Base-by-base conservation (phyloP, 2,329 filamentous ascomycete genomes). In the Paecilomyces dactylethromorphus region DNA sequence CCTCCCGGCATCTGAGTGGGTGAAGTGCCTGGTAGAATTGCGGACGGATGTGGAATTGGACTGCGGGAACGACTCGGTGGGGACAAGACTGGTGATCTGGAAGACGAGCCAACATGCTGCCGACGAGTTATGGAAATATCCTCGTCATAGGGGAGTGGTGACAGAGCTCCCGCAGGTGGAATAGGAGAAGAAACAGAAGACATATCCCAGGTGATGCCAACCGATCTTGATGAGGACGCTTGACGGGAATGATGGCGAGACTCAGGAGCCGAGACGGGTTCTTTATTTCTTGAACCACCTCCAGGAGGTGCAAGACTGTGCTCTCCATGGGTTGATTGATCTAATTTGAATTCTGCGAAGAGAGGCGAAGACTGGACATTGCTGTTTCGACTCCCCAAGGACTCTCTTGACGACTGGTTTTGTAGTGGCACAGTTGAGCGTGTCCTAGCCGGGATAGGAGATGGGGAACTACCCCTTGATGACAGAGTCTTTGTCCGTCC, bases 321-420 rank as follows among this genome's bases (percentile, higher is more conserved):
- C 39, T 73, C 70, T 59, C 72, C 71, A 55, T 71, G 70, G 12
- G 68, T 67, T 12, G 72, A 68, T n/a, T 66, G 66, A 22, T 58
- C 63, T 59, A 73, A 58, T 57, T 65, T 64, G 31, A 71, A 64
- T 18, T 56, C 54, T 26, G 75, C 71, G 3, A 69, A 65, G 12
- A 74, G 59, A 0, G 72, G 67, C 11, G 70, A 72, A 1, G 66
- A 62, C 51, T 68, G 68, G 10, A 64, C 51, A 58, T 69, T 67
- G 45, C 65, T 65, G 50, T 60, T 59, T 45, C 66, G 63, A 29
- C 63, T 65, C 24, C 66, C 60, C 15, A 71, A 59, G 6, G 69
- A 73, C 33, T 75, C 74, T 1, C 58, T 65, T 6, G 72, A 74
- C 2, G 68, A 60, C 26, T 69, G 70, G 45, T 65, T 67, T 24